These are phyloP conservation scores for Pythium pectinolyticum DNA, from an alignment of 352 stramenopile genomes.

Conservation along the genomic window DNA sequence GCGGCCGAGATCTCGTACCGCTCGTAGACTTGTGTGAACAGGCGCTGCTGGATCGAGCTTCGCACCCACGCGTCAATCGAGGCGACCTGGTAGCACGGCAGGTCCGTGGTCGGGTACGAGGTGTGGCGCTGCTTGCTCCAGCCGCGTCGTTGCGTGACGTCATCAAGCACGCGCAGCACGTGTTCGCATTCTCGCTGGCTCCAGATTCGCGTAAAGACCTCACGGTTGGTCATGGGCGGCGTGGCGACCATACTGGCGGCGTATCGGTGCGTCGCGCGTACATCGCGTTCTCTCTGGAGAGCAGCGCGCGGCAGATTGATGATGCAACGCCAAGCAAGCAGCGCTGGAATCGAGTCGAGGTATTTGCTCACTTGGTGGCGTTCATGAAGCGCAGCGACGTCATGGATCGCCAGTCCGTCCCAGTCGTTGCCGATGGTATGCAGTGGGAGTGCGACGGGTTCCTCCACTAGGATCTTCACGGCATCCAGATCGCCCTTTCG, in stretches of 20 bases:
- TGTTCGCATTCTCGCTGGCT: slow-evolving; percentile 43
- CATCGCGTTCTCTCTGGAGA: slow-evolving; percentile 41
- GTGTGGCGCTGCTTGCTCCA: slow-evolving; percentile 81
- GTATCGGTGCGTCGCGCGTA: slow-evolving; percentile 47
- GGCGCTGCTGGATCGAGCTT: slow-evolving; percentile 36
- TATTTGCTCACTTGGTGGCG: slow-evolving; percentile 38
- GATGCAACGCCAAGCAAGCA: slow-evolving; percentile 8
- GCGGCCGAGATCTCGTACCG: slow-evolving; percentile 43
- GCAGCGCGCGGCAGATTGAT: background rate
- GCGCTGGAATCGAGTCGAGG: too few relatives aligned
- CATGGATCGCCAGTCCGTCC: slow-evolving; percentile 56
- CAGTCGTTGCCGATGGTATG: slow-evolving; percentile 38
- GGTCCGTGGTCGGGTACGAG: slow-evolving; percentile 83
- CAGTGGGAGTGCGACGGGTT: slow-evolving; percentile 34
- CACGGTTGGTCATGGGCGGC: slow-evolving; percentile 39
- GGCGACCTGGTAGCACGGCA: slow-evolving; percentile 73
- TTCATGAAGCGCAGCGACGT: slow-evolving; percentile 50
- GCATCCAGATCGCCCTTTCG: slow-evolving; percentile 58
- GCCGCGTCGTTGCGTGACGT: slow-evolving; percentile 38
- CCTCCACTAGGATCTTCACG: slow-evolving; percentile 42
- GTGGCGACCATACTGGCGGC: slow-evolving; percentile 48
- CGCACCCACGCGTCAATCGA: slow-evolving; percentile 69
- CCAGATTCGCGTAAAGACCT: slow-evolving; percentile 57
- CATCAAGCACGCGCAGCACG: slow-evolving; percentile 44
- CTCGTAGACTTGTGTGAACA: slow-evolving; percentile 61